Conservation (phyloP, 2,329 filamentous ascomycete genomes). For the Fusarium floridanum region DNA sequence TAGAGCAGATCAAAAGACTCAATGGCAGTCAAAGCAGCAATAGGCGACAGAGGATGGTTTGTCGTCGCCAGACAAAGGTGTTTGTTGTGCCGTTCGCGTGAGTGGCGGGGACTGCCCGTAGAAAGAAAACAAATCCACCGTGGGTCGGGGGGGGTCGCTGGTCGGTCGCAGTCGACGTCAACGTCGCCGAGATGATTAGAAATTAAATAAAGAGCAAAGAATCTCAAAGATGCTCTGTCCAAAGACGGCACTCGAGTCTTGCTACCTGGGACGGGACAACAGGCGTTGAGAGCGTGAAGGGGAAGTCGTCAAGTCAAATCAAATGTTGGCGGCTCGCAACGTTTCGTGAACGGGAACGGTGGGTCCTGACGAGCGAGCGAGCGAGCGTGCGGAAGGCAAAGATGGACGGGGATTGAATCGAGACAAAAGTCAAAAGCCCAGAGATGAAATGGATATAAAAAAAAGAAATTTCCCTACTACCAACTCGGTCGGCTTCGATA, state of each 20-base stretch:
- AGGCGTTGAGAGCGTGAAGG: constrained; percentile 23
- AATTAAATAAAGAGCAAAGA: constrained; percentile 36
- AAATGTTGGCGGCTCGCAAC: constrained; percentile 39
- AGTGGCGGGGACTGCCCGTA: constrained; percentile 35
- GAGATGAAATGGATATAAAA: constrained; percentile 6
- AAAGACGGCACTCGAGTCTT: constrained; percentile 7
- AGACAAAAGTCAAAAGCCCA: constrained; percentile 12
- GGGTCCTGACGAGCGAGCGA: constrained; percentile 38
- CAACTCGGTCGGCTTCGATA: constrained; percentile 37
- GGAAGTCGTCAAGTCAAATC: constrained; percentile 32
- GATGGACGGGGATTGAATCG: constrained; percentile 16
- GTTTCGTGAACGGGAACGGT: constrained; percentile 43
- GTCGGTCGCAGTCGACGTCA: constrained; percentile 31
- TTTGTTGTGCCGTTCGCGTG: constrained; percentile 44
- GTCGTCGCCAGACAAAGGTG: constrained; percentile 16
- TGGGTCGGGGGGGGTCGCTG: constrained; percentile 22
- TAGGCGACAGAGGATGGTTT: constrained; percentile 20
- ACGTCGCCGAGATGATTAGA: constrained; percentile 37
- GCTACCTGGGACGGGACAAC: constrained; percentile 20
- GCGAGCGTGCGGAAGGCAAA: constrained; percentile 15
- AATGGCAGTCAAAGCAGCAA: constrained; percentile 15
- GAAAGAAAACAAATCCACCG: constrained; percentile 48
- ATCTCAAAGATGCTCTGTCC: constrained; percentile 2
- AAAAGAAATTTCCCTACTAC: constrained; percentile 39
- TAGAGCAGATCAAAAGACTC: constrained; percentile 5